phyloP scores from a whole-genome alignment of 164 flowering plant genomes.

The Stephania japonica region DNA sequence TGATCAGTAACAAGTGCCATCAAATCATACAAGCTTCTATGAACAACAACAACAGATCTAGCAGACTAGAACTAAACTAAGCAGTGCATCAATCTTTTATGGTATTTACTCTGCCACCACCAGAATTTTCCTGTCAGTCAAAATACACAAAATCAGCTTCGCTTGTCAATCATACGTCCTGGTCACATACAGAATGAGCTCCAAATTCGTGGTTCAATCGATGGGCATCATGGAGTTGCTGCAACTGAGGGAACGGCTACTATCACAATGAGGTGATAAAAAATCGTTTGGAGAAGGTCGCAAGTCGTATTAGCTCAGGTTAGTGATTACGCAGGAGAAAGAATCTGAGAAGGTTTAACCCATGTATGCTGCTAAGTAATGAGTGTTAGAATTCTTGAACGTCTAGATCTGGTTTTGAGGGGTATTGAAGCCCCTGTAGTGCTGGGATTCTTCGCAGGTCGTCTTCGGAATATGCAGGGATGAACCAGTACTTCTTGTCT shows the following conservation, averaged over 20 bases:
- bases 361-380: neutral
- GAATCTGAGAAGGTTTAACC: neutral
- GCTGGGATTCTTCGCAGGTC: constrained; percentile 77
- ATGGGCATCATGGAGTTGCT: constrained; percentile 1
- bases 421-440: constrained; percentile 93
- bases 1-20: neutral
- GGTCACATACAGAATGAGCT: neutral
- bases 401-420: constrained; percentile 76
- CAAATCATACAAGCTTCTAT: neutral
- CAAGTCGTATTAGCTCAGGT: constrained; percentile 4
- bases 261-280: neutral
- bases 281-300: neutral
- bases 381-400: constrained; percentile 48
- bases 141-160: neutral
- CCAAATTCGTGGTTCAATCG: neutral
- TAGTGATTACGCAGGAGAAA: neutral
- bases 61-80: too few relatives aligned
- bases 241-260: constrained; percentile 11
- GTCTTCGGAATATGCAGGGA: constrained; percentile 76
- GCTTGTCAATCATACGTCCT: neutral
- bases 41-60: neutral
- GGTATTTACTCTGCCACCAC: neutral
- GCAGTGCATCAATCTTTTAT: neutral
- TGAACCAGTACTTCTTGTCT: constrained; percentile 61
- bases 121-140: neutral